Evolutionary conservation across 2,329 filamentous ascomycete species (phyloP).

Genomic region (Nemania sp.): DNA sequence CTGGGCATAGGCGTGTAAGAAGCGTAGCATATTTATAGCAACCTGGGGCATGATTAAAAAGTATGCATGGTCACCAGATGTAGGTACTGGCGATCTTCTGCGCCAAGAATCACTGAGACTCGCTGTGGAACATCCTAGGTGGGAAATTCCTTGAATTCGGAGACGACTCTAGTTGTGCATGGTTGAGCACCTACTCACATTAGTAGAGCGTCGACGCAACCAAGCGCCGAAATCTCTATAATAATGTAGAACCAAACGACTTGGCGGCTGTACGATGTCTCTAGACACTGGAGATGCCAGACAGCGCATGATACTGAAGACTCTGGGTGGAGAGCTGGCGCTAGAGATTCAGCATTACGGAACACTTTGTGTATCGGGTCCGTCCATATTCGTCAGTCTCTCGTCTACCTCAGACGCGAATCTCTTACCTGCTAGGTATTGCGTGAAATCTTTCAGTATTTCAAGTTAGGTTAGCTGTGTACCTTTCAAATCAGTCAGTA

Average conservation of each 20-base stretch:
- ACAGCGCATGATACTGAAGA: constrained; percentile 17
- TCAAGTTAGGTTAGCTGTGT: constrained; percentile 6
- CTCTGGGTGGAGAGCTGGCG: constrained; percentile 3
- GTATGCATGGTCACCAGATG: too few relatives aligned
- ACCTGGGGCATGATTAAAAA: too few relatives aligned
- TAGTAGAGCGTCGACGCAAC: not conserved
- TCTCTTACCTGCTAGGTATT: constrained; percentile 4
- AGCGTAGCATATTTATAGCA: too few relatives aligned
- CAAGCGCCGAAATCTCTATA: too few relatives aligned
- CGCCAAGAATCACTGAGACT: not conserved
- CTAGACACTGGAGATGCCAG: constrained; percentile 5
- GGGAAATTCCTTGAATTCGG: not conserved
- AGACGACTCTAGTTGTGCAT: too few relatives aligned
- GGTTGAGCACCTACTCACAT: too few relatives aligned
- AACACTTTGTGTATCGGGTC: constrained; percentile 44
- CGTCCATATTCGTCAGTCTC: constrained; percentile 28
- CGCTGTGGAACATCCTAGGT: not conserved
- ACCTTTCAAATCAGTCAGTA: constrained; percentile 14
- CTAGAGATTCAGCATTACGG: constrained; percentile 32
- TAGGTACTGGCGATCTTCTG: not conserved
- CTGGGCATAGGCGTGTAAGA: too few relatives aligned
- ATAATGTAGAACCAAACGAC: too few relatives aligned
- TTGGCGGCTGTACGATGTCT: too few relatives aligned
- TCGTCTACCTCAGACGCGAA: constrained; percentile 21
- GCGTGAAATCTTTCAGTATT: not conserved